Evolutionary conservation across 352 stramenopile genomes (phyloP), one percentile per base, ranked within the genome.

Genomic region (Globisporangium mamillatum): DNA sequence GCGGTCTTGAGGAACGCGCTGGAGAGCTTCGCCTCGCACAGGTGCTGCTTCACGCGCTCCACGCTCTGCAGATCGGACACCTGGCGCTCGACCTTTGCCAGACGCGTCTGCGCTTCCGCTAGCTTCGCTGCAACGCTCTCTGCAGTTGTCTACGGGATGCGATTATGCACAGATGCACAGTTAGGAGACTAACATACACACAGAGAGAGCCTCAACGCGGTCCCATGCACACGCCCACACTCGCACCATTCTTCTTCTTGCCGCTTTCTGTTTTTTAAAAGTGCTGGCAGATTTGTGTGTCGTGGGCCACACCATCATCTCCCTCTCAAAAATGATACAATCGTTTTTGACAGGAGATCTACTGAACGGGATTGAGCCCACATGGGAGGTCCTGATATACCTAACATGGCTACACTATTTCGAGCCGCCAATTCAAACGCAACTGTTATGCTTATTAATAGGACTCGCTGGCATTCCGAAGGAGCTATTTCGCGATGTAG

Each of bases 1-100:
- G 83, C 81, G 24, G 78, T 87, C 62, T 94, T 87, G 54, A 95
- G 78, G 58, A 70, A 80, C 16, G 81, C 83, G 54, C 86, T 94
- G 44, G 76, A 63, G 63, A 91, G 74, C 36, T 81, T 80, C 22
- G 44, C 32, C 62, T 76, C 69, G 34, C 72, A 60, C 50, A 82
- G 52, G 54, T 78, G 71, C 12, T 12, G 34, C 36, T 76, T 56
- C 36, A 80, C 67, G 46, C 60, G 60, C 38, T 32, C 60, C 16
- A 72, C 60, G 67, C 61, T 56, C 41, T 67, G 54, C 55, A 60
- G 55, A n/a, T 72, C 61, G 0, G 27, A 18, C 9, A 64, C 41
- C 46, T 68, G 60, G 24, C 67, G 67, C 62, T 72, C 67, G 27
- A 64, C 29, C 34, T 53, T 60, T 3, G 60, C 32, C 25, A 72